phyloP scores from a whole-genome alignment of 73 alveolate species.

The Paramecium primaurelia region DNA sequence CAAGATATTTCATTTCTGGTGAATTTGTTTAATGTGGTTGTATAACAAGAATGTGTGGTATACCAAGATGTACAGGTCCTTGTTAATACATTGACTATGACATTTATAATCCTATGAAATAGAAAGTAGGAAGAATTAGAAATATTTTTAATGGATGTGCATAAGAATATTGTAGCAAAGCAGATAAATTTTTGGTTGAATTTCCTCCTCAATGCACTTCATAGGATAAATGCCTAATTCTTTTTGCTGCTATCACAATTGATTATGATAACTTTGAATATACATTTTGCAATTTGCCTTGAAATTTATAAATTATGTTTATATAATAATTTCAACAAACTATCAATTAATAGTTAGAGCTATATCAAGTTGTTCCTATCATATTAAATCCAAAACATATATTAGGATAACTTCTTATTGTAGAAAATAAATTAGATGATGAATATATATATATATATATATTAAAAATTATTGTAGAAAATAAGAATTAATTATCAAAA shows the following conservation, averaged over 20 bases:
- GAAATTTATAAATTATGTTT: not conserved
- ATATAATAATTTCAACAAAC: not conserved
- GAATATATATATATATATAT: not conserved
- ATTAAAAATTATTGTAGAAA: not conserved
- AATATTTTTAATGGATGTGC: constrained; percentile 13
- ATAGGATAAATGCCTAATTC: not conserved
- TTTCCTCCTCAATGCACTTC: not conserved
- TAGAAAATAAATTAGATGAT: not conserved
- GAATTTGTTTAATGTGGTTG: constrained; percentile 21
- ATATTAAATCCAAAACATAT: not conserved
- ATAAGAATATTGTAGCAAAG: constrained; percentile 10
- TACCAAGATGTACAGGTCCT: constrained; percentile 18
- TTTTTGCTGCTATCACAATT: not conserved
- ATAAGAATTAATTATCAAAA: not conserved
- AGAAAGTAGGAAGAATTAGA: not conserved
- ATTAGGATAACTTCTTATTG: not conserved
- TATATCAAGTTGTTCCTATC: not conserved
- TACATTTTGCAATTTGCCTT: constrained; percentile 38
- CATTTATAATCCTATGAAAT: not conserved
- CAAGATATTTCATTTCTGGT: constrained; percentile 1
- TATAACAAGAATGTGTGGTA: not conserved
- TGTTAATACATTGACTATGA: not conserved
- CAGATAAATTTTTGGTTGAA: constrained; percentile 26
- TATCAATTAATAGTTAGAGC: not conserved
- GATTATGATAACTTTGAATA: constrained; percentile 43